Evolutionary conservation across 805 yeast species (phyloP).

Genomic region (Spencermartinsiella europaea): DNA sequence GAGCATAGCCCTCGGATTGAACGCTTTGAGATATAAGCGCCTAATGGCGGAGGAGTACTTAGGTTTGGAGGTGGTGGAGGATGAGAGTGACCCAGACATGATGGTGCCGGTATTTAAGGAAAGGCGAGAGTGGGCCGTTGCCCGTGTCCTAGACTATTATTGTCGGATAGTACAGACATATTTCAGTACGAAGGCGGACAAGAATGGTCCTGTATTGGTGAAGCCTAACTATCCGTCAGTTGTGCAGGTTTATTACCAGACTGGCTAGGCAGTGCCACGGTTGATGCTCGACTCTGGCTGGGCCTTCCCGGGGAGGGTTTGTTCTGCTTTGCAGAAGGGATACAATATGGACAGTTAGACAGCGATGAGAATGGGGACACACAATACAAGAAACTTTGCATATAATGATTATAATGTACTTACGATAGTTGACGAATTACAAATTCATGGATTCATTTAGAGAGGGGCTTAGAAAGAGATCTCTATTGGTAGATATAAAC

Average conservation of each 20-base stretch:
- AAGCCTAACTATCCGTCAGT: neutral
- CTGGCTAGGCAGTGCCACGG: neutral
- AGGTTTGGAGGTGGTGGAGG: neutral
- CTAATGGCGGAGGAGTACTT: neutral
- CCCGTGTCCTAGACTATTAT: neutral
- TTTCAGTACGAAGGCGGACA: neutral
- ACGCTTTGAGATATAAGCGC: neutral
- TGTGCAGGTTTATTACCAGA: neutral
- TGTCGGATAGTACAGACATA: neutral
- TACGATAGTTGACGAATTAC: no score
- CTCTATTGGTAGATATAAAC: no score
- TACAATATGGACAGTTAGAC: no score
- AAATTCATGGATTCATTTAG: no score
- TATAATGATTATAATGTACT: no score
- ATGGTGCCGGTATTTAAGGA: neutral
- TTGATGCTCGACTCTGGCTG: neutral
- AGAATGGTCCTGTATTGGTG: neutral
- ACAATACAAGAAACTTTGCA: no score
- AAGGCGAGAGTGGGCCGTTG: neutral
- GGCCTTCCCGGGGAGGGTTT: neutral
- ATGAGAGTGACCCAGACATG: neutral
- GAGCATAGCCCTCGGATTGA: neutral
- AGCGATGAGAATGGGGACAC: no score
- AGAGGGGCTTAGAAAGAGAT: no score
- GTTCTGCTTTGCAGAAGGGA: neutral